Evolutionary conservation across 805 yeast species (phyloP), one percentile per base, ranked within the genome.

Genomic region (Saccharomycopsis fodiens): DNA sequence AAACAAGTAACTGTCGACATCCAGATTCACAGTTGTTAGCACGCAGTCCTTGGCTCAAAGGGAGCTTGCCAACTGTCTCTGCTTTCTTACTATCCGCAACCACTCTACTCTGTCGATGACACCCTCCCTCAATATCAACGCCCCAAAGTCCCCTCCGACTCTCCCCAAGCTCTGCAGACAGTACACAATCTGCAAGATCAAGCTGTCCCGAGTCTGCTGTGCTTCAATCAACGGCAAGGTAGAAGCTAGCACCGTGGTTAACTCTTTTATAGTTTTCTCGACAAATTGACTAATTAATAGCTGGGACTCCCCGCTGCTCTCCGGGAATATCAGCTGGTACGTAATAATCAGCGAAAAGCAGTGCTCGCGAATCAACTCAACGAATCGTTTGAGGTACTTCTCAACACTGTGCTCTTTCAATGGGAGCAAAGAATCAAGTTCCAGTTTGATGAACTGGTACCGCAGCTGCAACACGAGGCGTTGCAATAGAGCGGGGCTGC

Each of bases 311-410:
- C 45, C 32, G 47, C 35, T 39, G 61, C 40, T 21, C 46, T 25
- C 54, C 3, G 74, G 70, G 57, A 86, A 84, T 1, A 84, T 73
- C 3, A 85, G 75, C 48, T 72, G 73, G 59, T 72, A 82, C 2
- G 81, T 76, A 46, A 83, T 74, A 2, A 86, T 67, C 0, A 93
- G 78, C 22, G 81, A 82, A 60, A 82, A 84, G 15, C 86, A 77
- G 55, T 77, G 83, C 59, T 89, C 97, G 59, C 98, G 72, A 47
- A 86, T 77, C 3, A 85, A 77, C 60, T 93, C 97, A 32, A 91
- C 73, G 54, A 77, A 82, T 52, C 95, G 69, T 55, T 87, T 88
- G 46, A 89, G 65, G 57, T 78, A 85, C 41, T 79, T 75, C 46
- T 78, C 77, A 34, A 67, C 63, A 3, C 76, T 63, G 44, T 72